Evolutionary conservation across 202 grass and related monocot species (phyloP), one percentile per base, ranked within the genome.

Genomic region (Panicum virgatum): DNA sequence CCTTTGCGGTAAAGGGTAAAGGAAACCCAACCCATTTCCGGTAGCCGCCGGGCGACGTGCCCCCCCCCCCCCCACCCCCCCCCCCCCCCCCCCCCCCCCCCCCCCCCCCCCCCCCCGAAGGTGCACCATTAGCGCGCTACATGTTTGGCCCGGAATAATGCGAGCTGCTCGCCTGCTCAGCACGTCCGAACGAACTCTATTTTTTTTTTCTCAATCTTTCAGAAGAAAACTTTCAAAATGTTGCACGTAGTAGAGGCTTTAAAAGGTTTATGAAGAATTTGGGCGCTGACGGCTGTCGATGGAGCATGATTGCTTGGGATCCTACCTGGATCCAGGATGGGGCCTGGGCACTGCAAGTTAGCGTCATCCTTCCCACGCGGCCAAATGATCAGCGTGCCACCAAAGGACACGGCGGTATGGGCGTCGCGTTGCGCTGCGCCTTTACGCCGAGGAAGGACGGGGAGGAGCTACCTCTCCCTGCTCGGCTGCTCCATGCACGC

Each of bases 371-470:
- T 39, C 50, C 23, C 45, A 25, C 48, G 46, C 8, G 16, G 61
- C 76, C 19, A 54, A 78, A 66, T 79, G 61, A 52, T 66, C 15
- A 52, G 30, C 7, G 76, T 66, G 38, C 76, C 44, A 78, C 18
- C 19, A 20, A 20, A 22, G 25, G 48, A 57, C 77, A 80, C 38
- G 0, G 6, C 51, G 37, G 78, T 29, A 69, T 80, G 65, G 59
- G 64, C 2, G 77, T n/a, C n/a, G 32, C 29, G 29, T 30, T 2
- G 13, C 16, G 18, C 34, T 3, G 22, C 8, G 19, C 47, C 34
- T 27, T 27, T 56, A 39, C 62, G 76, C 45, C 26, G 19, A 20
- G 20, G 13, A 9, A 2, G 36, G 10, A 11, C n/a, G n/a, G 5
- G 1, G 53, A 9, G 53, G 5, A 72, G 34, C 69, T 36, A 32